Evolutionary conservation across 192 early-diverging fungal species (phyloP).

Genomic region (Coemansia sp.): DNA sequence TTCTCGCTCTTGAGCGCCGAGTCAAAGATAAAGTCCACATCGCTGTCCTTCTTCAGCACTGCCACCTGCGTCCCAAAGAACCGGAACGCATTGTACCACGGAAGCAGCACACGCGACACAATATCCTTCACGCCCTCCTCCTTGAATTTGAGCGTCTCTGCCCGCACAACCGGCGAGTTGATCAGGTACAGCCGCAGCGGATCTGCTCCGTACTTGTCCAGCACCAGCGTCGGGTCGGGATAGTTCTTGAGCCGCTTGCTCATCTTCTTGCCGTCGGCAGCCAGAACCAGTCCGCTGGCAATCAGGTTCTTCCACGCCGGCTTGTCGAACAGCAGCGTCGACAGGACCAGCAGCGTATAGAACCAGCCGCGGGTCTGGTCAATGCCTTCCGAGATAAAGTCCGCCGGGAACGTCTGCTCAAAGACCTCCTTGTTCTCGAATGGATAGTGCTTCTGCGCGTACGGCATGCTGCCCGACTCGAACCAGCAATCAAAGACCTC

Average conservation of each 20-base stretch:
- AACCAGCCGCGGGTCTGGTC: slow-evolving; percentile 99
- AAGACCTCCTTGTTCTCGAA: slow-evolving; percentile 95
- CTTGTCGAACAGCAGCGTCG: slow-evolving; percentile 90
- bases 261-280: slow-evolving; percentile 99
- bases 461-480: slow-evolving; percentile 97
- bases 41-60: slow-evolving; percentile 75
- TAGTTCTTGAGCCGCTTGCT: slow-evolving; percentile 98
- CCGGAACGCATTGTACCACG: slow-evolving; percentile 98
- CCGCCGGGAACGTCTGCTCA: slow-evolving; percentile 85
- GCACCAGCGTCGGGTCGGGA: slow-evolving; percentile 78
- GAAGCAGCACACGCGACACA: slow-evolving; percentile 87
- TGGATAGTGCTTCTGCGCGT: slow-evolving; percentile 98
- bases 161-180: slow-evolving; percentile 96
- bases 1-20: slow-evolving; percentile 68
- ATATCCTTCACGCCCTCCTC: slow-evolving; percentile 97
- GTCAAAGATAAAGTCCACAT: slow-evolving; percentile 75
- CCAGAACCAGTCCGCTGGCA: slow-evolving; percentile 92
- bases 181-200: slow-evolving; percentile 91
- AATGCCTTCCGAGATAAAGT: slow-evolving; percentile 99
- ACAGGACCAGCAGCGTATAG: slow-evolving; percentile 96
- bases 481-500: slow-evolving; percentile 99
- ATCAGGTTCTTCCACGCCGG: slow-evolving; percentile 97
- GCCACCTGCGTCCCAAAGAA: slow-evolving; percentile 92
- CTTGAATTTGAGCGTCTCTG: slow-evolving; percentile 90
- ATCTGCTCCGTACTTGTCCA: slow-evolving; percentile 91